Evolutionary conservation across 192 early-diverging fungal genomes (phyloP), one percentile per base, ranked within the genome.

Genomic region (Coemansia sp.): DNA sequence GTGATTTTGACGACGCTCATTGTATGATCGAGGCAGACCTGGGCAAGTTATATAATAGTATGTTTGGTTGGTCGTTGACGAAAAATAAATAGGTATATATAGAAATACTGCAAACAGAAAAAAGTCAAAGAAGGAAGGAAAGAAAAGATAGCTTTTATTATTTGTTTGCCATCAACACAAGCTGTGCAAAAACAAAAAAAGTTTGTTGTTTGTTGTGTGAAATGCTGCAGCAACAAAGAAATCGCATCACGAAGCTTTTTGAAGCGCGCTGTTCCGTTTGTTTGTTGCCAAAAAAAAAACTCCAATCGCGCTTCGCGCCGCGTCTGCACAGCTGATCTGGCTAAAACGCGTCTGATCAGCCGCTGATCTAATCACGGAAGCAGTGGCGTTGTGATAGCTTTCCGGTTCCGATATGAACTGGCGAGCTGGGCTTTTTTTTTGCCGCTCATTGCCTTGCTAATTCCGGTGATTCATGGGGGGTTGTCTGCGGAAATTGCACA

Each of bases 1-100:
- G 89, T 86, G 63, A 93, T 89, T 76, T 86, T 89, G 51, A 93
- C 91, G 56, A 94, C 76, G 63, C 88, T 88, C 93, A 95, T 95
- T 50, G 56, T 38, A 63, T 5, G 25, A 6, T 30, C 17, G 28
- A 5, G 6, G 28, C 4, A 1, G 28, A 11, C 22, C 12, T 6
- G 31, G 14, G 17, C 12, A 55, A 31, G 22, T 18, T 5, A 55
- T 36, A 25, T 12, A 30, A 45, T 48, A 22, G 42, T 45, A 45
- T 11, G 42, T 7, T 14, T 45, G 10, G 42, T 14, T 45, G 5
- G 42, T 16, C 10, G 42, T 7, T 55, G n/a, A n/a, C n/a, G n/a
- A n/a, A n/a, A n/a, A n/a, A n/a, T n/a, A n/a, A n/a, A n/a, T n/a
- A n/a, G n/a, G n/a, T n/a, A n/a, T n/a, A n/a, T n/a, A n/a, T n/a